Evolutionary conservation across 208 protist genomes (phyloP).

Genomic region (Vickermania spadyakhi): DNA sequence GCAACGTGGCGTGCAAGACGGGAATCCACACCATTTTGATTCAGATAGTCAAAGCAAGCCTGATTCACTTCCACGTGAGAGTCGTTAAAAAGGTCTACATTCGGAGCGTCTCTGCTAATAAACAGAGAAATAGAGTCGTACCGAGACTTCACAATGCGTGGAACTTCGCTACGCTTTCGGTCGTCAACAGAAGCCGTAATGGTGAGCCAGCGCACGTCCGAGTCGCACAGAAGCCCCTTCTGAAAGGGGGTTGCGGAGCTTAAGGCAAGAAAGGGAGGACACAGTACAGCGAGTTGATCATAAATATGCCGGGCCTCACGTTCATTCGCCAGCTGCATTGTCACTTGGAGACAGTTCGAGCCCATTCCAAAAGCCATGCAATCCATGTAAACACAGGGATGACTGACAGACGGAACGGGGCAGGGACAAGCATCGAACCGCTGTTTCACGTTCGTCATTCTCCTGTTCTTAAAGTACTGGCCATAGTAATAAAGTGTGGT

Average conservation of each 20-base stretch:
- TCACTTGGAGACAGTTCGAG: constrained; percentile 96
- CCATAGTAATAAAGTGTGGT: constrained; percentile 86
- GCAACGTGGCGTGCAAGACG: constrained; percentile 93
- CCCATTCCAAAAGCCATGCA: constrained; percentile 99
- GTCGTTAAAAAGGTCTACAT: constrained; percentile 87
- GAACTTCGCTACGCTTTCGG: constrained; percentile 86
- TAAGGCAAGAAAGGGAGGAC: constrained; percentile 95
- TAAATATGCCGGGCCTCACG: constrained; percentile 94
- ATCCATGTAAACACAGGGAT: constrained; percentile 98
- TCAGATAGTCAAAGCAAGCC: constrained; percentile 48
- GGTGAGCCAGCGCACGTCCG: constrained; percentile 95
- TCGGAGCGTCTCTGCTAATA: constrained; percentile 50
- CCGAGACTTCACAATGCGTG: constrained; percentile 92
- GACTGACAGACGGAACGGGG: constrained; percentile 71
- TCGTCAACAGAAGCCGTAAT: constrained; percentile 96
- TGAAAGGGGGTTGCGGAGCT: constrained; percentile 95
- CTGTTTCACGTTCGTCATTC: constrained; percentile 57
- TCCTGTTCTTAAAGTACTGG: constrained; percentile 78
- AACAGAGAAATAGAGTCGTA: constrained; percentile 95
- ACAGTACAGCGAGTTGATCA: constrained; percentile 94
- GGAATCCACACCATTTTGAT: constrained; percentile 86
- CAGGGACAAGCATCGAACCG: constrained; percentile 76
- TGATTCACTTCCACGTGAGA: constrained; percentile 84
- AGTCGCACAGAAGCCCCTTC: constrained; percentile 94
- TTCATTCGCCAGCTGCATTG: constrained; percentile 92